These are phyloP conservation scores for Cytospora piceae DNA, from an alignment of 2,329 filamentous ascomycete genomes.

Conservation along the genomic window DNA sequence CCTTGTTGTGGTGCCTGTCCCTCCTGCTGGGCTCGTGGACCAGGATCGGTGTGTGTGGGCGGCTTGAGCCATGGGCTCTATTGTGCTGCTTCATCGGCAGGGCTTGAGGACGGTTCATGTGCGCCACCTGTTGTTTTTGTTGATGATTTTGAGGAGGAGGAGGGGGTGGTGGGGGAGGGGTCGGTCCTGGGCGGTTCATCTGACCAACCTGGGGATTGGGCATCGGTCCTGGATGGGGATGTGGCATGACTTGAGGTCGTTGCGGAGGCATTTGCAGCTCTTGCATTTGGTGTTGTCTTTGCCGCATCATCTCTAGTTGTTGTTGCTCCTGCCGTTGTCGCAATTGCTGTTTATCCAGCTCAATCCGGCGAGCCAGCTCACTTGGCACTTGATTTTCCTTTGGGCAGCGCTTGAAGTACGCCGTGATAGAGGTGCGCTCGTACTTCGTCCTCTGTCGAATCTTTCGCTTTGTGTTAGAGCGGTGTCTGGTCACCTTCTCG, in stretches of 20 bases:
- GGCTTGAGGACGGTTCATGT: background rate
- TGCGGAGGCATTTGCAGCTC: conserved; percentile 10
- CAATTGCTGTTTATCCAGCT: conserved; percentile 17
- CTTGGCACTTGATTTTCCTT: conserved; percentile 33
- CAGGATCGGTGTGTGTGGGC: conserved; percentile 18
- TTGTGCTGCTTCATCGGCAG: conserved; percentile 12
- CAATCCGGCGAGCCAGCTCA: conserved; percentile 18
- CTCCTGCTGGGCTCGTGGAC: conserved; percentile 7
- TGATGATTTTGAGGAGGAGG: background rate
- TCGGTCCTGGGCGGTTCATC: conserved; percentile 10
- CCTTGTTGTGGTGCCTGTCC: conserved; percentile 6
- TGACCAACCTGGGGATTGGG: background rate
- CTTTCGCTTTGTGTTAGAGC: conserved; percentile 34
- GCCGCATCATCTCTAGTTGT: background rate
- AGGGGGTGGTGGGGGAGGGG: background rate
- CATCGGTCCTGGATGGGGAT: conserved; percentile 9
- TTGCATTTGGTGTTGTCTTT: conserved; percentile 1
- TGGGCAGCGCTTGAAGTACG: conserved; percentile 51
- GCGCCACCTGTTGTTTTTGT: background rate
- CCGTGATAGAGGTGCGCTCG: conserved; percentile 48
- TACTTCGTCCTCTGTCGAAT: conserved; percentile 37
- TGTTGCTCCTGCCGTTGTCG: conserved; percentile 7
- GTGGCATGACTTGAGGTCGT: conserved; percentile 10
- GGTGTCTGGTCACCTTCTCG: conserved; percentile 19
- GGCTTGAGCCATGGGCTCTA: conserved; percentile 1